phyloP scores from a whole-genome alignment of 768 basidiomycete genomes.

The Mycena capillaripes region DNA sequence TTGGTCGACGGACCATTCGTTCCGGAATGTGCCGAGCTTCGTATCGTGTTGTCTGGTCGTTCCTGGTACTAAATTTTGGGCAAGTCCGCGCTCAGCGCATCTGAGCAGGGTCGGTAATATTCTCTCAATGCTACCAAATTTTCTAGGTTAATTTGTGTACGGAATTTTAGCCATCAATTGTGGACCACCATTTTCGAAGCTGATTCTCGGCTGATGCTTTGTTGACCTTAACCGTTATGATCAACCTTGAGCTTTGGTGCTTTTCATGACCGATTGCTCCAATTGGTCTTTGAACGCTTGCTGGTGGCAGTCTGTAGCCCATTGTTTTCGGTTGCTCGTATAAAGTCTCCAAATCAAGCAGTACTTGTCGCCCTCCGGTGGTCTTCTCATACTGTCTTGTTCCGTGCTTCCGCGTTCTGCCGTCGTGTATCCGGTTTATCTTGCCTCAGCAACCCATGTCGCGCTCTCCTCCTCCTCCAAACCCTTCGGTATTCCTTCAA shows the following conservation, averaged over 20 bases:
- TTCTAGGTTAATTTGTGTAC: neutral
- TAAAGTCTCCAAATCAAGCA: conserved; percentile 16
- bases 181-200: conserved; percentile 35
- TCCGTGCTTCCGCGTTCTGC: conserved; percentile 11
- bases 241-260: conserved; percentile 27
- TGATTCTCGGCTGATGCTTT: conserved; percentile 32
- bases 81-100: neutral
- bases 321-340: conserved; percentile 21
- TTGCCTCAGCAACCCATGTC: conserved; percentile 7
- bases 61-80: neutral
- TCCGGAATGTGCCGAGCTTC: conserved; percentile 14
- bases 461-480: conserved; percentile 23
- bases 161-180: conserved; percentile 23
- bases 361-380: neutral
- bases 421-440: neutral
- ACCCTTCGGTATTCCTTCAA: conserved; percentile 22
- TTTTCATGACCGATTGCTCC: conserved; percentile 23
- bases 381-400: conserved; percentile 1
- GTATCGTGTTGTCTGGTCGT: neutral
- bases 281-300: conserved; percentile 21
- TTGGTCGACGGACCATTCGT: conserved; percentile 19
- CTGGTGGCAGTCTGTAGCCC: neutral
- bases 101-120: too few species aligned
- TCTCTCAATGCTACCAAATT: neutral
- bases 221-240: conserved; percentile 33